Evolutionary conservation across 1,139 yeast genomes (phyloP).

Genomic region (Suhomyces yuchorum): DNA sequence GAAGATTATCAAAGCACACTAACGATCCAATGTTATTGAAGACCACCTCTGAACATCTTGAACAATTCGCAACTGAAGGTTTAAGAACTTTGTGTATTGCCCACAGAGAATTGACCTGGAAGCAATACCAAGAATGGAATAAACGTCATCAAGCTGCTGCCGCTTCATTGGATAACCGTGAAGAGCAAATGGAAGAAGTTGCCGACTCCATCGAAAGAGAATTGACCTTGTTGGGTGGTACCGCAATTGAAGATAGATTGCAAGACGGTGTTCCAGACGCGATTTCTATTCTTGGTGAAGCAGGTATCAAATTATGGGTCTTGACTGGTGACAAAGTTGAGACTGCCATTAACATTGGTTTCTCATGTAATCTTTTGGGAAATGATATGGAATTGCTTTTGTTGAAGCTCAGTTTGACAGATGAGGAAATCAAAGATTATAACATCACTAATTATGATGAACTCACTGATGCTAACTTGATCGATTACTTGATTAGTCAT

Average conservation of each 20-base stretch:
- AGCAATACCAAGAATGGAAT: conserved; percentile 47
- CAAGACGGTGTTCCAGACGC: conserved; percentile 57
- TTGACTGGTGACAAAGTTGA: conserved; percentile 55
- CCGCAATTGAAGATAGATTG: conserved; percentile 53
- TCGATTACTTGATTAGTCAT: conserved; percentile 58
- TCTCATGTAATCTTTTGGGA: conserved; percentile 52
- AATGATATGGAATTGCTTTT: conserved; percentile 49
- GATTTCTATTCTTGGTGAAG: conserved; percentile 44
- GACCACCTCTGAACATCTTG: conserved; percentile 44
- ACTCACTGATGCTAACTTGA: conserved; percentile 34
- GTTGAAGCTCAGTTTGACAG: conserved; percentile 35
- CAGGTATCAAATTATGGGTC: conserved; percentile 56
- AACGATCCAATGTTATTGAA: conserved; percentile 36
- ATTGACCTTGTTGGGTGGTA: conserved; percentile 49
- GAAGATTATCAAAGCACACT: conserved; percentile 36
- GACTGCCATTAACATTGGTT: conserved; percentile 54
- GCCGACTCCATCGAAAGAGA: conserved; percentile 52
- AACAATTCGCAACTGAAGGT: conserved; percentile 51
- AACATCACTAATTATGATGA: conserved; percentile 35
- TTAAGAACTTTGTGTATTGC: conserved; percentile 52
- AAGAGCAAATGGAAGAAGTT: conserved; percentile 47
- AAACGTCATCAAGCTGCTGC: conserved; percentile 45
- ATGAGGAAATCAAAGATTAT: conserved; percentile 35
- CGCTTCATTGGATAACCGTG: conserved; percentile 45
- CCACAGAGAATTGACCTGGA: conserved; percentile 46